Base-by-base conservation (phyloP, 2,329 filamentous ascomycete species). In the Hypomyces perniciosus region DNA sequence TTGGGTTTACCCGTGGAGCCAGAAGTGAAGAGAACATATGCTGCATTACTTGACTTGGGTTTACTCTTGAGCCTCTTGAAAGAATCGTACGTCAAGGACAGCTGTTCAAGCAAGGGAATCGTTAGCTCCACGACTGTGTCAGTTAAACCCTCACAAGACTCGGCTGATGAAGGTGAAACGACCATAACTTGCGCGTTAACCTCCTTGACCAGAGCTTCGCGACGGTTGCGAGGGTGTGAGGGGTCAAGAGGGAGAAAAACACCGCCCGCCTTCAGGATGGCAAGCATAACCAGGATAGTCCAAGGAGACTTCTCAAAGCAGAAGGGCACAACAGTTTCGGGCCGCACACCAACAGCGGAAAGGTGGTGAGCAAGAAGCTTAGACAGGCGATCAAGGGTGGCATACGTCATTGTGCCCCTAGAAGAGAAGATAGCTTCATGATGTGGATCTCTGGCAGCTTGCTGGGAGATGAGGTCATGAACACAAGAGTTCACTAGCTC, bases 1-100 rank as follows among this genome's bases (percentile, higher is more conserved):
- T 66, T 65, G 1, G 61, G 62, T 9, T 51, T 50, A 1, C 63
- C 64, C 1, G 64, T 63, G 1, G 52, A 59, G 2, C 64, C 63
- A 0, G 62, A 65, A 0, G 64, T 66, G 37, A 63, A 66, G 12
- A 65, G 46, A 0, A 63, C 48, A 31, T 61, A 65, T 1, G 59
- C 60, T 0, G 56, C 48, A 39, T 56, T 31, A 41, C 31, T 20
- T 27, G 51, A 42, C 3, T 34, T 9, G 1, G 33, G 9, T 26
- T 52, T 44, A 5, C 35, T 39, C 8, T 33, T 30, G 9, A 39
- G 13, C 4, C 28, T 31, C 13, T 30, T 27, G n/a, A 39, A 42
- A 4, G 49, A 35, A 48, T 51, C 49, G 8, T 41, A 43, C 0
- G 10, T 31, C 1, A 31, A 51, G n/a, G 49, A 47, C 4, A 51